These are phyloP conservation scores for Tetrahymena elliotti DNA, from an alignment of 73 alveolate species.

Conservation along the genomic window DNA sequence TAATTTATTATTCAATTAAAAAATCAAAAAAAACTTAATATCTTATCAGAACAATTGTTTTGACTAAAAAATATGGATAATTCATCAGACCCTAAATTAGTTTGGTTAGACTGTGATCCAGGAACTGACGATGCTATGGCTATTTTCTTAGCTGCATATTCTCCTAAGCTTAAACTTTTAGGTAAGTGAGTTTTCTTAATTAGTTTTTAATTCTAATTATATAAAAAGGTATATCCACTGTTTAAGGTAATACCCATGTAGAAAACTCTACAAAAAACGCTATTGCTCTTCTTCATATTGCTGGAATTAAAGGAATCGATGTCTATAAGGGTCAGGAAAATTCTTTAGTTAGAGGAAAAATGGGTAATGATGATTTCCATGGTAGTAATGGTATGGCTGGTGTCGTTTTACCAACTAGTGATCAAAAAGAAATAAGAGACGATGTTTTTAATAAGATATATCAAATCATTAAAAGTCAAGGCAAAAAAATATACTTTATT, in stretches of 20 bases:
- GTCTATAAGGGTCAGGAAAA: constrained; percentile 3
- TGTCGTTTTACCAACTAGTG: not conserved
- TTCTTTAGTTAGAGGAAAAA: not conserved
- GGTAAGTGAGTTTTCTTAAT: not conserved
- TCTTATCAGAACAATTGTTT: not conserved
- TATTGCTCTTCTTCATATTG: not conserved
- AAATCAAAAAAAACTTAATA: too few relatives aligned
- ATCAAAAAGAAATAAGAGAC: not conserved
- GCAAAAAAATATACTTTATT: not conserved
- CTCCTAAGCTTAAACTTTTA: constrained; percentile 6
- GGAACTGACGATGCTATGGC: constrained; percentile 40
- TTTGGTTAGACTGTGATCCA: constrained; percentile 38
- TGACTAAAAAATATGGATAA: not conserved
- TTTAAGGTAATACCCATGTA: not conserved
- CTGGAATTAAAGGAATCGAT: not conserved
- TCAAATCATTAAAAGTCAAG: not conserved
- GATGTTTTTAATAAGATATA: not conserved
- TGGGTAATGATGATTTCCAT: not conserved
- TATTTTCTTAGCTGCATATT: not conserved
- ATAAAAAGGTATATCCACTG: not conserved
- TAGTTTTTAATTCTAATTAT: not conserved
- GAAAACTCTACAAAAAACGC: constrained; percentile 12
- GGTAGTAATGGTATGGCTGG: not conserved
- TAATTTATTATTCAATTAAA: too few relatives aligned
- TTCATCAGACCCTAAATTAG: not conserved